Conservation (phyloP, 129 eudicot genomes). For the Flaveria sonorensis region DNA sequence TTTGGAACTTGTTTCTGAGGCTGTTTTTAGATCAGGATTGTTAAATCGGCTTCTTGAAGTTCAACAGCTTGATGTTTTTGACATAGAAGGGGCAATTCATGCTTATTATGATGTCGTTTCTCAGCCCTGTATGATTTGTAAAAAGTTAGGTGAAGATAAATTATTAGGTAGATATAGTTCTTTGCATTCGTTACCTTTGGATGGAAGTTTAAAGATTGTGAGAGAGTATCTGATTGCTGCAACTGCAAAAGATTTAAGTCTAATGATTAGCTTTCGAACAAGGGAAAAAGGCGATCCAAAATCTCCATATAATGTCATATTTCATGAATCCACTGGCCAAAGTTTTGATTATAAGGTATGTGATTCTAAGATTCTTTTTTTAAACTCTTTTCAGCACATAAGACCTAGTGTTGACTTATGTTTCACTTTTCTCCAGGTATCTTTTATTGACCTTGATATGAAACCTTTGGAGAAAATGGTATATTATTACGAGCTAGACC, state of each 20-base stretch:
- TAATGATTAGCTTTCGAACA: conserved; percentile 80
- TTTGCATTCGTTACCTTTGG: conserved; percentile 64
- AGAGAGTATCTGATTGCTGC: conserved; percentile 78
- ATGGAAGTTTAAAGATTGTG: conserved; percentile 70
- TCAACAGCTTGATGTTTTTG: conserved; percentile 78
- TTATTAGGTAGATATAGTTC: conserved; percentile 41
- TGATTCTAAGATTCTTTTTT: neutral
- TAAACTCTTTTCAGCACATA: neutral
- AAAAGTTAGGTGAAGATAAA: conserved; percentile 40
- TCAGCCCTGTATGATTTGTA: conserved; percentile 73
- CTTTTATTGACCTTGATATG: conserved; percentile 91
- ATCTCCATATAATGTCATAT: conserved; percentile 51
- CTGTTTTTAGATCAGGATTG: conserved; percentile 55
- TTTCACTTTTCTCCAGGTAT: conserved; percentile 51
- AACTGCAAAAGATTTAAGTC: conserved; percentile 92
- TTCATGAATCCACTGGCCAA: conserved; percentile 67
- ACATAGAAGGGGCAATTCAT: conserved; percentile 96
- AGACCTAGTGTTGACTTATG: conserved; percentile 7
- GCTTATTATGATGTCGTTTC: conserved; percentile 84
- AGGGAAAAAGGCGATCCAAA: conserved; percentile 44
- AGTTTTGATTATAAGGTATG: conserved; percentile 81
- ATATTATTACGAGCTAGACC: conserved; percentile 77
- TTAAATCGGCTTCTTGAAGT: conserved; percentile 71
- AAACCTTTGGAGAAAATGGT: conserved; percentile 84
- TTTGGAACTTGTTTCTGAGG: conserved; percentile 67